Conservation (phyloP, 495 filamentous ascomycete species). For the Penicillium riverlandense region DNA sequence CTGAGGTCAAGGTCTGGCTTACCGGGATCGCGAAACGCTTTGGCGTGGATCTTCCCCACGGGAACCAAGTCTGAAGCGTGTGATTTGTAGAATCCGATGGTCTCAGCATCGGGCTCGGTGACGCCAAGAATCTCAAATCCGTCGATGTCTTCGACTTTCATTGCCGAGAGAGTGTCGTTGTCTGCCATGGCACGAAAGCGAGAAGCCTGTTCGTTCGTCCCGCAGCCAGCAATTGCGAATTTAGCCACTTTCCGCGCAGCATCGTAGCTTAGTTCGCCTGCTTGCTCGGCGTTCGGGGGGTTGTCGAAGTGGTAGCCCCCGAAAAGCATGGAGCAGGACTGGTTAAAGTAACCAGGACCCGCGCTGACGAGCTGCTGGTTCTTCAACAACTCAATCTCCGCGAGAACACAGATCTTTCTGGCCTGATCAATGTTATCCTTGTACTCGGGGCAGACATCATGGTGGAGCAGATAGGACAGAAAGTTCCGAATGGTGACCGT, state of each 20-base stretch:
- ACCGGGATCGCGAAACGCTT: constrained; percentile 32
- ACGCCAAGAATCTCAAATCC: constrained; percentile 53
- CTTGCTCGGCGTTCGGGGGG: not conserved
- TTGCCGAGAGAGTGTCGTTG: constrained; percentile 18
- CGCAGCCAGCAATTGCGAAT: constrained; percentile 34
- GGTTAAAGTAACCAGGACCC: constrained; percentile 72
- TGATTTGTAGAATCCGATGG: constrained; percentile 33
- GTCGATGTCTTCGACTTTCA: constrained; percentile 34
- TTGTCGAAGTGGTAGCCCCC: constrained; percentile 35
- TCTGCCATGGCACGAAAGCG: constrained; percentile 20
- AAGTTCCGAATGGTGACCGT: constrained; percentile 72
- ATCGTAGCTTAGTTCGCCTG: constrained; percentile 17
- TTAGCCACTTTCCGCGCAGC: constrained; percentile 38
- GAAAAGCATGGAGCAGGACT: constrained; percentile 52
- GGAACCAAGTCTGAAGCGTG: constrained; percentile 28
- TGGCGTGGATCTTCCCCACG: constrained; percentile 39
- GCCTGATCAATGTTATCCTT: constrained; percentile 57
- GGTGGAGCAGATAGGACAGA: constrained; percentile 76
- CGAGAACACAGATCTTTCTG: constrained; percentile 57
- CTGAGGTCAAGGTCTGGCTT: constrained; percentile 35
- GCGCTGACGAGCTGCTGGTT: constrained; percentile 36
- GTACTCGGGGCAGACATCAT: constrained; percentile 82
- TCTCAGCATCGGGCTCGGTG: constrained; percentile 27
- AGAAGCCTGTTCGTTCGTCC: constrained; percentile 26
- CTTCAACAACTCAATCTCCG: constrained; percentile 57